Evolutionary conservation across 495 filamentous ascomycete species (phyloP), one percentile per base, ranked within the genome.

Genomic region (Hypomontagnella submonticulosa): DNA sequence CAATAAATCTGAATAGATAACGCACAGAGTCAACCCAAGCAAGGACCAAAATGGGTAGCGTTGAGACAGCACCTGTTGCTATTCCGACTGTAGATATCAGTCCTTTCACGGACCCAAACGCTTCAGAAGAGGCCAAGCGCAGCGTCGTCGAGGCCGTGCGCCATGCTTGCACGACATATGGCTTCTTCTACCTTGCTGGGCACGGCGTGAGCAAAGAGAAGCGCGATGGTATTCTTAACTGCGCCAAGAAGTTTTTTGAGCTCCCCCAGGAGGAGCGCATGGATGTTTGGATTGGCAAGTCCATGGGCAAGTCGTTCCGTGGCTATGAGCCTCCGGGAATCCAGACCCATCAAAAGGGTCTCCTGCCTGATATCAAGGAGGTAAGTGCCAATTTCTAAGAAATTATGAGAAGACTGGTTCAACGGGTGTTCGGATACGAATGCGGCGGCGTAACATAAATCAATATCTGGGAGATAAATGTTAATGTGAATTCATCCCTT

Each of bases 271-370:
- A 82, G 38, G 75, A 81, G 30, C 85, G 85, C 48, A 70, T 70
- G 62, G 62, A 66, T 4, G 67, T 70, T 33, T 66, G 58, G 57
- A 37, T 70, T 15, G 63, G 58, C 15, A 75, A 81, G 63, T 60
- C 63, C 18, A 55, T 71, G 40, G 81, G 76, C 46, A 76, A 75
- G 67, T 79, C 78, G 71, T 77, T 82, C 71, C 75, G 82, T 34
- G 82, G 84, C 41, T 85, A 85, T 59, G 83, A 84, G 56, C 71
- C 79, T 11, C 75, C 84, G 34, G 76, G 78, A 49, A 80, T 77
- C 30, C 83, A 86, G 56, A 78, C 77, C 55, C 75, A 84, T 11
- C 79, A 84, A 66, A 66, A 71, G 9, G 79, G 77, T 38, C 78
- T 77, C 9, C 71, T 75, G 0, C 83, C 82, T 1, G 83, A 84